Base-by-base conservation (phyloP, 345 rosid genomes). In the Clarkia xantiana region DNA sequence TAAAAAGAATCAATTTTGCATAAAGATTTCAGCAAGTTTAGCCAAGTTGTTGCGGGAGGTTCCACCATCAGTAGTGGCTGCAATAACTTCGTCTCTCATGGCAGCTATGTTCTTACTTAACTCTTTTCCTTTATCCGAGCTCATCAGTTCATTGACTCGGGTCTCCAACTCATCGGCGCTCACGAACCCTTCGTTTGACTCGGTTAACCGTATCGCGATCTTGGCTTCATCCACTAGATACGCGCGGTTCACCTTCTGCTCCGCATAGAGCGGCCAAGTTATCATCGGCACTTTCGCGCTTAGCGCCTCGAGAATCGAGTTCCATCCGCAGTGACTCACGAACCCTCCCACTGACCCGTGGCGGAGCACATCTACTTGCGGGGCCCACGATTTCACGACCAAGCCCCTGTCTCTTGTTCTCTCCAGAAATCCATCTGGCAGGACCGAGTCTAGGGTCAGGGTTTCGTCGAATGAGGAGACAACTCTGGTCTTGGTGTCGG, bases 311-410 rank as follows among this genome's bases (percentile, higher is more conserved):
- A 80, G 34, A 0, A 16, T 61, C 0, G 94, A 83, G 49, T 80
- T 77, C 88, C 88, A 80, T 2, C 87, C 85, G 11, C 86, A 73
- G 19, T 82, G 84, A 9, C 18, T 44, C 14, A 84, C 81, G 10
- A 81, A 84, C 6, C 86, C 89, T 10, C 80, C 82, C 1, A 71
- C 51, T 0, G 74, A 54, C n/a, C 6, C 18, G 54, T 68, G 72
- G 6, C 48, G 51, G 11, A 68, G 53, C 9, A 63, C 40, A 15
- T 44, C 42, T 0, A 47, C 62, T 43, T 66, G 70, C 9, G 84
- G 93, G 2, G 87, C 82, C 93, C 87, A 79, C 38, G 75, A 75
- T 18, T 40, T 38, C 10, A 77, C 66, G 0, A 79, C 58, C 38
- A 63, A 68, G 3, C 86, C 91, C 0, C 54, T 61, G 40, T 52